phyloP scores from a whole-genome alignment of 306 rosid genomes.

The Lupinus albus region DNA sequence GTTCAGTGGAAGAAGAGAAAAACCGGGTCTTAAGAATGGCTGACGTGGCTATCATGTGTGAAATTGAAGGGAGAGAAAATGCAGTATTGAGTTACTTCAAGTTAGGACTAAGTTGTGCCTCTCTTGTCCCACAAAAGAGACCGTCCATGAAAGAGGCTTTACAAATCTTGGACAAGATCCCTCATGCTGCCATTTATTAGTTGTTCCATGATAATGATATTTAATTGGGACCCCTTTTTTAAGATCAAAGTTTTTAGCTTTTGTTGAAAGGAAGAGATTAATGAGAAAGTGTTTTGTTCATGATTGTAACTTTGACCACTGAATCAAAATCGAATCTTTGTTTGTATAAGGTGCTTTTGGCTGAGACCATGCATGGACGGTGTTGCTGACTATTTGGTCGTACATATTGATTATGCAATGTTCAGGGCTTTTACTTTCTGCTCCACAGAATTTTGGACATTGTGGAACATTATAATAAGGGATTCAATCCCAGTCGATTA shows the following conservation, averaged over 20 bases:
- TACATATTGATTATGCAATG: not conserved
- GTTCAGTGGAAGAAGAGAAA: conserved; percentile 57
- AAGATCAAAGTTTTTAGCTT: conserved; percentile 19
- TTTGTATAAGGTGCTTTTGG: conserved; percentile 24
- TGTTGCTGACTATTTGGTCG: conserved; percentile 21
- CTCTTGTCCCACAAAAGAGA: conserved; percentile 72
- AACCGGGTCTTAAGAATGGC: conserved; percentile 57
- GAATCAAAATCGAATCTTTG: conserved; percentile 36
- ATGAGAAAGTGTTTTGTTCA: conserved; percentile 32
- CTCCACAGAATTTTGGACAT: conserved; percentile 15
- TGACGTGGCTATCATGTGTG: conserved; percentile 61
- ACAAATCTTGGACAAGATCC: conserved; percentile 62
- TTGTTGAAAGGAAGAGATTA: conserved; percentile 38
- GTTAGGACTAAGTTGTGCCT: conserved; percentile 74
- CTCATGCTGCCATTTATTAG: not conserved
- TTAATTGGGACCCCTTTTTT: conserved; percentile 37
- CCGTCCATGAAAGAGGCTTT: conserved; percentile 84
- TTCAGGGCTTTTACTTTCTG: not conserved
- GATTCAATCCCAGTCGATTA: too few relatives aligned
- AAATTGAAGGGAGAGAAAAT: conserved; percentile 65
- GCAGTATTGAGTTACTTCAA: conserved; percentile 57
- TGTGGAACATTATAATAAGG: conserved; percentile 5
- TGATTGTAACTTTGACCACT: conserved; percentile 30
- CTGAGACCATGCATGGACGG: conserved; percentile 9
- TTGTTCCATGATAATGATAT: not conserved